phyloP scores from a whole-genome alignment of 352 stramenopile species.

The Pythium brassicae region DNA sequence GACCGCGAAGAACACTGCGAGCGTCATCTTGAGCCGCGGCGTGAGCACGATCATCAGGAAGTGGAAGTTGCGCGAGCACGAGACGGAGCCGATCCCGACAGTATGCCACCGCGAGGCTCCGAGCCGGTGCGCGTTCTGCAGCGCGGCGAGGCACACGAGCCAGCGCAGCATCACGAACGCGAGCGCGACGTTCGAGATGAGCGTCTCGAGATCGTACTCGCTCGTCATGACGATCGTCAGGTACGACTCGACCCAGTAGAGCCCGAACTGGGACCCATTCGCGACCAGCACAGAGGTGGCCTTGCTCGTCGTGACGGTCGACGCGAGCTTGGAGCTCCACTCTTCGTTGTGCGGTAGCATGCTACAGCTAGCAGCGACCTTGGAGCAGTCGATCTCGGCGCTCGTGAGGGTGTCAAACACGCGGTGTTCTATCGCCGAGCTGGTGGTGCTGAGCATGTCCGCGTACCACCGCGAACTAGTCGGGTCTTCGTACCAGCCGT shows the following conservation, averaged over 20 bases:
- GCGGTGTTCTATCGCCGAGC: constrained; percentile 8
- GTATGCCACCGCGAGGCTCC: constrained; percentile 8
- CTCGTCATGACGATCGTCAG: constrained; percentile 12
- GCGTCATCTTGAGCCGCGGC: constrained; percentile 12
- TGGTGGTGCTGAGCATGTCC: constrained; percentile 20
- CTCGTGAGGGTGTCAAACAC: constrained; percentile 18
- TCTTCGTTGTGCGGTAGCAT: constrained; percentile 1
- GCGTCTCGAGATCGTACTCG: constrained; percentile 25
- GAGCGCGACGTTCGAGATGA: constrained; percentile 26
- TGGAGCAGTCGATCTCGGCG: constrained; percentile 14
- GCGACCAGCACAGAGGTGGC: constrained; percentile 15
- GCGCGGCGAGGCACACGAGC: constrained; percentile 19
- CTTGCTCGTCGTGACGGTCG: constrained; percentile 8
- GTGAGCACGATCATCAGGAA: constrained; percentile 18
- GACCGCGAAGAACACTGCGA: constrained; percentile 14
- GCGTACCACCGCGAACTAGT: constrained; percentile 20
- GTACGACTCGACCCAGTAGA: constrained; percentile 10
- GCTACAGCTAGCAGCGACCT: not conserved
- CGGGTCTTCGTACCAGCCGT: constrained; percentile 27
- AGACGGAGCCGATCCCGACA: constrained; percentile 14
- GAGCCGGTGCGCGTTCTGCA: constrained; percentile 12
- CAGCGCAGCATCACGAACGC: constrained; percentile 24
- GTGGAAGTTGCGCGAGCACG: constrained; percentile 18
- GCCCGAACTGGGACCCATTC: constrained; percentile 17
- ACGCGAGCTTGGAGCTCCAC: constrained; percentile 12